Base-by-base conservation (phyloP, 176 grass and related monocot genomes). In the Triticum urartu region DNA sequence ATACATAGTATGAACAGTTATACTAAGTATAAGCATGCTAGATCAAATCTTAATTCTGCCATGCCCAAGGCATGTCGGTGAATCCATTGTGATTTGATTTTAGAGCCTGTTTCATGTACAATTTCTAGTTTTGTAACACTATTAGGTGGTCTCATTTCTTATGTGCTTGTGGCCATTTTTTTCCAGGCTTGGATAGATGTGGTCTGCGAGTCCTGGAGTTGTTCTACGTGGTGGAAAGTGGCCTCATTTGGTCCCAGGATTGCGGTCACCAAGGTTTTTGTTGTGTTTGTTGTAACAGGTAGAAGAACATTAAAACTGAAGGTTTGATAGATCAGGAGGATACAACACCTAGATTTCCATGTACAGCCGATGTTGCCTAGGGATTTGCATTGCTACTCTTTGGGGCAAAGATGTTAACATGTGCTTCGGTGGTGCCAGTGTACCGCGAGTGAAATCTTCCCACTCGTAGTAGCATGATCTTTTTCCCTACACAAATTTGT, bases 261-360 rank as follows among this genome's bases (percentile, higher is more conserved):
- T 39, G 11, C 79, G 0, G 21, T 64, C 4, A 25, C 84, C 36
- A 38, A 82, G 81, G 28, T 72, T 84, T 77, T 88, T 68, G 30
- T 92, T 75, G 32, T 43, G 61, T 75, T 91, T 84, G 39, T 85
- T 92, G 83, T 95, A 94, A 85, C 82, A 32, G 88, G 77, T 84
- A 84, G 86, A 91, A 94, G 89, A 88, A 97, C 95, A 62, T 94
- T 75, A 66, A 97, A 97, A 90, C 90, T 97, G 68, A 93, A 97
- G 92, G 81, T 95, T 80, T 97, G 87, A 94, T 18, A 61, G 11
- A 17, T 69, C 32, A 75, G 34, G 83, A 82, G 45, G 56, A 21
- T 59, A 79, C 72, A 45, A 8, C 67, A 75, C 39, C 32, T 65
- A 70, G 75, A 88, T 81, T 93, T 90, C 79, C 42, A 81, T 93